Conservation (phyloP, 2,329 filamentous ascomycete species). For the Tolypocladium pustulatum region DNA sequence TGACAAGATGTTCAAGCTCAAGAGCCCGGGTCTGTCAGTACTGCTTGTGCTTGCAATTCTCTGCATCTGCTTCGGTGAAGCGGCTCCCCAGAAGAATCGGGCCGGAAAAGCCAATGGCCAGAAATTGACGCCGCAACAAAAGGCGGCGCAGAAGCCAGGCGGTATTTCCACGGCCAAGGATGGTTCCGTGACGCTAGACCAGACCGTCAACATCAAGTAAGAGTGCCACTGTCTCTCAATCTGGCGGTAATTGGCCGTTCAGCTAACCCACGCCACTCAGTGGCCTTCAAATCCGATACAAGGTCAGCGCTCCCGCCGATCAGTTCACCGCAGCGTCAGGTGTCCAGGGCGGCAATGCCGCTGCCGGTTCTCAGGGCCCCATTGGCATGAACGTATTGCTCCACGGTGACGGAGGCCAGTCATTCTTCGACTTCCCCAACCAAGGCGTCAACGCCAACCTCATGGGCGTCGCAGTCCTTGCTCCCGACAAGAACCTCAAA, state of each 20-base stretch:
- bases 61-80: not conserved
- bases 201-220: conserved; percentile 43
- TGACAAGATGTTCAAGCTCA: not conserved
- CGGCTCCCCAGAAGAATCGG: conserved; percentile 1
- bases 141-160: conserved; percentile 15
- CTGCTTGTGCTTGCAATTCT: not conserved
- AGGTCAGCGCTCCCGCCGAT: conserved; percentile 41
- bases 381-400: conserved; percentile 46
- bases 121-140: not conserved
- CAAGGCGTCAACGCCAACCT: conserved; percentile 38
- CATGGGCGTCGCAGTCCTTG: conserved; percentile 42
- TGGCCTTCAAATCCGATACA: conserved; percentile 43
- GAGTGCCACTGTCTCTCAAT: conserved; percentile 1
- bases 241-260: not conserved
- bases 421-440: conserved; percentile 48
- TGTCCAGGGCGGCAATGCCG: conserved; percentile 31
- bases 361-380: conserved; percentile 18
- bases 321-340: conserved; percentile 40
- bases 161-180: conserved; percentile 35
- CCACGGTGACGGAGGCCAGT: conserved; percentile 49
- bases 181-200: conserved; percentile 44
- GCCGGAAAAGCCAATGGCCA: not conserved
- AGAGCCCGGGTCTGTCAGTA: not conserved
- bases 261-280: conserved; percentile 16
- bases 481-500: conserved; percentile 43